Evolutionary conservation across 768 basidiomycete genomes (phyloP).

Genomic region (Boletus insuetus): DNA sequence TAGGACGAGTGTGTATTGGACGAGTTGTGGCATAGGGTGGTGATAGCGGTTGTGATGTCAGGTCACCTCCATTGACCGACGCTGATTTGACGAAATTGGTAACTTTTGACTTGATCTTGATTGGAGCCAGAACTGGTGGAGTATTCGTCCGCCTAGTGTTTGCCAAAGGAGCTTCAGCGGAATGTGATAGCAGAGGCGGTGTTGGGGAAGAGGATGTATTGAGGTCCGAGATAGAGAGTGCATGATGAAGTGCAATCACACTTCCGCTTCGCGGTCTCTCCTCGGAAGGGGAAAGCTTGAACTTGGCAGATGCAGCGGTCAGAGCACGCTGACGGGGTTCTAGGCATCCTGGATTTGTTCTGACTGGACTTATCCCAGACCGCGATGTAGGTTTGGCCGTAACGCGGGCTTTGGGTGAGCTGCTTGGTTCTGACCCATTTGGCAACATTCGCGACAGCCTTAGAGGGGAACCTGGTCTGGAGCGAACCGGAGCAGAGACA

Average conservation of each 20-base stretch:
- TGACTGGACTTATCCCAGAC: conserved; percentile 5
- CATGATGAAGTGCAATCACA: conserved; percentile 24
- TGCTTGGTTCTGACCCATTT: conserved; percentile 28
- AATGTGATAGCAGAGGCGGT: conserved; percentile 15
- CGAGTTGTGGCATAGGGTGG: conserved; percentile 33
- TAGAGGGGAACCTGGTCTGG: conserved; percentile 40
- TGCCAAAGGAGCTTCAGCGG: conserved; percentile 10
- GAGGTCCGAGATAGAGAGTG: conserved; percentile 24
- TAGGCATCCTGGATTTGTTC: conserved; percentile 7
- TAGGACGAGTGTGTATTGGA: conserved; percentile 26
- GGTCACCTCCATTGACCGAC: conserved; percentile 17
- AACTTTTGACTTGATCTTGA: conserved; percentile 62
- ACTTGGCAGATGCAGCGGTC: conserved; percentile 22
- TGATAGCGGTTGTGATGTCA: conserved; percentile 40
- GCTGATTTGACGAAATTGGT: conserved; percentile 43
- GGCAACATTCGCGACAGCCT: conserved; percentile 36
- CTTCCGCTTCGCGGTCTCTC: conserved; percentile 34
- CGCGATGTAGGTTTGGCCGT: conserved; percentile 33
- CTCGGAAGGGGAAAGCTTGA: conserved; percentile 29
- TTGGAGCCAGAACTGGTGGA: conserved; percentile 20
- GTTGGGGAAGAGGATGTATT: conserved; percentile 12
- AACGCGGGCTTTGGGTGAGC: conserved; percentile 26
- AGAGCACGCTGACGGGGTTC: conserved; percentile 33
- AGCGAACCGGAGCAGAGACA: conserved; percentile 40
- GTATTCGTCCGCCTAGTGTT: conserved; percentile 14